Evolutionary conservation across 1,139 yeast genomes (phyloP).

Genomic region (Waltiozyma sp.): DNA sequence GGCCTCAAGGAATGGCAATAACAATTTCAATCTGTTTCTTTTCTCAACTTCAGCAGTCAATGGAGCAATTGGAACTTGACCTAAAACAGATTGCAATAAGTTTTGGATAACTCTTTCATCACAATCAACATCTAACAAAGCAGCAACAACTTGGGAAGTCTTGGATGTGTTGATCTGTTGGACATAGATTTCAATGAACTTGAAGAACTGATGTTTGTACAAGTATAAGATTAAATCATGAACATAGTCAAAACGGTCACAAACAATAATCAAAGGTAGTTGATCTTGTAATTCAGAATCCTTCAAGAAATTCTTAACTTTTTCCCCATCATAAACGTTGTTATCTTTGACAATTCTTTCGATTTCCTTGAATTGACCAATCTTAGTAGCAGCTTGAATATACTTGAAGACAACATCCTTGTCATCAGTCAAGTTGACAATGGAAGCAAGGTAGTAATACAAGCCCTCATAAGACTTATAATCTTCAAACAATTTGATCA

Average conservation of each 20-base stretch:
- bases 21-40: conserved; percentile 83
- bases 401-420: conserved; percentile 93
- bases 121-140: conserved; percentile 91
- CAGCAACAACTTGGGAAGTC: conserved; percentile 96
- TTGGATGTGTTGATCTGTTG: conserved; percentile 94
- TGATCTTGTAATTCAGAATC: conserved; percentile 93
- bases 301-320: conserved; percentile 91
- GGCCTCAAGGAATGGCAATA: conserved; percentile 88
- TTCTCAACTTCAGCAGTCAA: conserved; percentile 92
- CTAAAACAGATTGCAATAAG: conserved; percentile 74
- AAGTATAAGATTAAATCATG: conserved; percentile 89
- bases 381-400: conserved; percentile 85
- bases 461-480: conserved; percentile 88
- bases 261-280: conserved; percentile 89
- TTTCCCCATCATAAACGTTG: conserved; percentile 90
- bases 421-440: conserved; percentile 89
- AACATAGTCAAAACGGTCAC: conserved; percentile 85
- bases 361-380: conserved; percentile 86
- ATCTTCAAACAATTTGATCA: conserved; percentile 88
- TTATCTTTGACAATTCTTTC: conserved; percentile 94
- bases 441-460: conserved; percentile 84
- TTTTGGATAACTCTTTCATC: conserved; percentile 82
- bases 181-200: conserved; percentile 93
- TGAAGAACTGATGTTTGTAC: conserved; percentile 91
- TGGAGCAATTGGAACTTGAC: conserved; percentile 87